Conservation (phyloP, 345 rosid species). For the Aquilaria yunnanensis region DNA sequence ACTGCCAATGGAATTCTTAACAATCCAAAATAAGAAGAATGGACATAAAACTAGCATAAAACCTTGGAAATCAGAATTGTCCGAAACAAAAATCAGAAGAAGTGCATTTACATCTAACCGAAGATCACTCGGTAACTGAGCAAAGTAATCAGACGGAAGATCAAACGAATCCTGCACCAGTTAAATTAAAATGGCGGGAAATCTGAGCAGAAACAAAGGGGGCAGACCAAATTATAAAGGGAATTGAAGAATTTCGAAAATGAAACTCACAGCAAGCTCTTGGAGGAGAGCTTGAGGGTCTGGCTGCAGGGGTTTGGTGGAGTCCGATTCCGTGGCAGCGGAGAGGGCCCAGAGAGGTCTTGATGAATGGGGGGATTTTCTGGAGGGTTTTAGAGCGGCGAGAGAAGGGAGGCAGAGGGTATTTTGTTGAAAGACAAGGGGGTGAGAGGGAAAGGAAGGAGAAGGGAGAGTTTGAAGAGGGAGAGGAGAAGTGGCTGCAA, state of each 20-base stretch:
- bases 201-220: background rate
- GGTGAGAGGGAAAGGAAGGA: constrained; percentile 20
- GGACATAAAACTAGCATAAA: no score
- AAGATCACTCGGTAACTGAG: constrained; percentile 67
- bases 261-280: constrained; percentile 50
- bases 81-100: background rate
- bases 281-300: constrained; percentile 43
- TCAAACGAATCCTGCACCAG: constrained; percentile 69
- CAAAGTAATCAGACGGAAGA: constrained; percentile 75
- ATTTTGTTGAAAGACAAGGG: constrained; percentile 21
- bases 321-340: constrained; percentile 70
- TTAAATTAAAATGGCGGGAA: background rate
- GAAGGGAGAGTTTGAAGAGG: constrained; percentile 31
- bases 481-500: constrained; percentile 8
- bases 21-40: background rate
- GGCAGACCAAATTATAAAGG: background rate
- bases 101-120: constrained; percentile 59
- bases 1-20: constrained; percentile 25
- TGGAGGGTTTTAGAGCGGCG: constrained; percentile 24
- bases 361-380: constrained; percentile 10
- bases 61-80: background rate
- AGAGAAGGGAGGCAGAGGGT: constrained; percentile 17
- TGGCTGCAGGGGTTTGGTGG: constrained; percentile 47
- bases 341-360: constrained; percentile 21
- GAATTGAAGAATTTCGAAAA: background rate